phyloP scores from a whole-genome alignment of 805 yeast species.

The Tetrapisispora phaffii region DNA sequence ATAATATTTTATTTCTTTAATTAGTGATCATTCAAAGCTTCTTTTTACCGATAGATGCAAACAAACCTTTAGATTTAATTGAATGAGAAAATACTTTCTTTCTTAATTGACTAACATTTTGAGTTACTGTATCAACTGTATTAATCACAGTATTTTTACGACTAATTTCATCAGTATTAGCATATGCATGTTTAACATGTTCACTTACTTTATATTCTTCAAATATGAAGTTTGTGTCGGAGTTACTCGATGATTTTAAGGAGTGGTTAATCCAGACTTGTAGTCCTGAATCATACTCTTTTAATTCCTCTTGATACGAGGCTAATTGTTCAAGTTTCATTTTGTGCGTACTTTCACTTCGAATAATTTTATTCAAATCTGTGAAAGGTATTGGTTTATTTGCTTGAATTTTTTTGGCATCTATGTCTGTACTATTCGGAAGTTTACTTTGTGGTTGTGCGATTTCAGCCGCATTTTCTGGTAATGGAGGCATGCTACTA shows the following conservation, averaged over 20 bases:
- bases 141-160: slow-evolving; percentile 32
- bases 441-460: neutral
- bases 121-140: slow-evolving; percentile 34
- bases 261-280: slow-evolving; percentile 41
- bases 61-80: slow-evolving; percentile 38
- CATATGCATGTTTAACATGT: slow-evolving; percentile 57
- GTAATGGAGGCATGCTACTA: slow-evolving; percentile 27
- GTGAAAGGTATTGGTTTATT: slow-evolving; percentile 33
- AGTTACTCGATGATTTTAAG: slow-evolving; percentile 20
- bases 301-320: slow-evolving; percentile 30
- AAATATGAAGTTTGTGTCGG: slow-evolving; percentile 26
- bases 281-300: slow-evolving; percentile 46
- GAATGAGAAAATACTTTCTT: slow-evolving; percentile 43
- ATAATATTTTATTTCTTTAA: neutral
- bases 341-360: slow-evolving; percentile 14
- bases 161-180: slow-evolving; percentile 42
- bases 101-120: slow-evolving; percentile 43
- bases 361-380: slow-evolving; percentile 34
- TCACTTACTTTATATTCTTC: slow-evolving; percentile 35
- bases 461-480: slow-evolving; percentile 10
- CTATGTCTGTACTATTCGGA: neutral
- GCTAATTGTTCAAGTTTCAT: slow-evolving; percentile 21
- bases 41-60: slow-evolving; percentile 45
- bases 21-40: slow-evolving; percentile 12
- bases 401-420: slow-evolving; percentile 29